These are phyloP conservation scores for Collariella sp. DNA, from an alignment of 495 filamentous ascomycete species.

Conservation along the genomic window DNA sequence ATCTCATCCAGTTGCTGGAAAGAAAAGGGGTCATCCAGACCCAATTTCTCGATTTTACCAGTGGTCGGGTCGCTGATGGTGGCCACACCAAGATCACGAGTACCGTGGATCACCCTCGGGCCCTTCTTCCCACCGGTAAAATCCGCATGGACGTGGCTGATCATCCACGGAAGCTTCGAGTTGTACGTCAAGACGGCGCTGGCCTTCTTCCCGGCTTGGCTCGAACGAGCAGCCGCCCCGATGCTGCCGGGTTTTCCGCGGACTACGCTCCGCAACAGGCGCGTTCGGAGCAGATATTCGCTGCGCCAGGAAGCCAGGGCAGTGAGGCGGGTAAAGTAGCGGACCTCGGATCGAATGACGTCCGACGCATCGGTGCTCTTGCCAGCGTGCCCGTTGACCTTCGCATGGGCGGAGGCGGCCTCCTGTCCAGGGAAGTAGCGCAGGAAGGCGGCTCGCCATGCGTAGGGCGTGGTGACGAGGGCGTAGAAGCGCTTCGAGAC, in stretches of 20 bases:
- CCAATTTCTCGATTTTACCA: slow-evolving; percentile 78
- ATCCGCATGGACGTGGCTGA: slow-evolving; percentile 66
- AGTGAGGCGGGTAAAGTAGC: slow-evolving; percentile 71
- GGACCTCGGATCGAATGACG: slow-evolving; percentile 50
- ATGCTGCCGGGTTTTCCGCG: slow-evolving; percentile 55
- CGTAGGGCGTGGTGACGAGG: slow-evolving; percentile 78
- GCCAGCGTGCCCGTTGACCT: slow-evolving; percentile 30
- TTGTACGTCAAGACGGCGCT: slow-evolving; percentile 63
- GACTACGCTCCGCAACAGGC: slow-evolving; percentile 66
- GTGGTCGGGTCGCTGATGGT: slow-evolving; percentile 66
- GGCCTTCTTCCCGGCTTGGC: slow-evolving; percentile 49
- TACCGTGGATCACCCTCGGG: slow-evolving; percentile 72
- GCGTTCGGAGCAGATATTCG: slow-evolving; percentile 84
- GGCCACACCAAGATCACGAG: slow-evolving; percentile 62
- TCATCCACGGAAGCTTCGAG: slow-evolving; percentile 62
- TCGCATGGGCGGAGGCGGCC: slow-evolving; percentile 27
- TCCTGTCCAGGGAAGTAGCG: slow-evolving; percentile 77
- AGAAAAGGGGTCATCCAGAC: slow-evolving; percentile 61
- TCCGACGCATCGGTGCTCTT: slow-evolving; percentile 41
- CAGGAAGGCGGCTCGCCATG: slow-evolving; percentile 82
- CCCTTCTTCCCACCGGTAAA: slow-evolving; percentile 62
- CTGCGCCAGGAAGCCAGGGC: slow-evolving; percentile 79
- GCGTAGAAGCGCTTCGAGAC: slow-evolving; percentile 79
- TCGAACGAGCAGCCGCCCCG: slow-evolving; percentile 27
- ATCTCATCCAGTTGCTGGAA: slow-evolving; percentile 69